A percentile compares a stretch with the other conserved stretches of the same genome.
phyloP scores from a whole-genome alignment of 2,329 filamentous ascomycete species.

The Sphaerulina musiva region DNA sequence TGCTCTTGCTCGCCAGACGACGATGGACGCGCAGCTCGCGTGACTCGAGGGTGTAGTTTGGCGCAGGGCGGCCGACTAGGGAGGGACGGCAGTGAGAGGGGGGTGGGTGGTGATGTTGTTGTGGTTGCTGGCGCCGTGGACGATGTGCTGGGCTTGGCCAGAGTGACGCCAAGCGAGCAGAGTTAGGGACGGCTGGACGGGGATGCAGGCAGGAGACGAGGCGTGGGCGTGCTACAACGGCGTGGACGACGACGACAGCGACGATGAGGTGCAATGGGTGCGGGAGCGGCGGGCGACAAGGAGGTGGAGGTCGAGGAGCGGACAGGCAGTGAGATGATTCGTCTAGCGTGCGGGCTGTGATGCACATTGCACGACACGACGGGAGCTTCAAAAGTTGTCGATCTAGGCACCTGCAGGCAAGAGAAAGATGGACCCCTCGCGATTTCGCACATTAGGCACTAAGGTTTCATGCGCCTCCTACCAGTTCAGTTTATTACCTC shows the following conservation, averaged over 20 bases:
- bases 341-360: background rate
- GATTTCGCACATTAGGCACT: too few relatives aligned
- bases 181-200: background rate
- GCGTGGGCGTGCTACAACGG: background rate
- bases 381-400: too few relatives aligned
- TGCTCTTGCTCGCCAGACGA: conserved; percentile 6
- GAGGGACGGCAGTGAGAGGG: background rate
- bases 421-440: background rate
- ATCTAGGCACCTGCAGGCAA: background rate
- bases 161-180: conserved; percentile 3
- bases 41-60: background rate
- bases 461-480: too few relatives aligned
- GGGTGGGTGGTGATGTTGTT: background rate
- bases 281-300: background rate
- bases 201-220: conserved; percentile 1
- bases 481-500: too few relatives aligned
- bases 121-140: conserved; percentile 5
- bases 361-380: background rate
- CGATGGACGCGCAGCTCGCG: background rate
- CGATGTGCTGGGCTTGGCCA: conserved; percentile 10
- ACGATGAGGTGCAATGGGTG: background rate
- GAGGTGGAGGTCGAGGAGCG: background rate
- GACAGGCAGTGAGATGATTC: conserved; percentile 4
- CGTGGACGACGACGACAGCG: background rate
- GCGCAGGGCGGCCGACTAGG: background rate